Conservation (phyloP, 352 stramenopile species). For the Phytophthora constricta region DNA sequence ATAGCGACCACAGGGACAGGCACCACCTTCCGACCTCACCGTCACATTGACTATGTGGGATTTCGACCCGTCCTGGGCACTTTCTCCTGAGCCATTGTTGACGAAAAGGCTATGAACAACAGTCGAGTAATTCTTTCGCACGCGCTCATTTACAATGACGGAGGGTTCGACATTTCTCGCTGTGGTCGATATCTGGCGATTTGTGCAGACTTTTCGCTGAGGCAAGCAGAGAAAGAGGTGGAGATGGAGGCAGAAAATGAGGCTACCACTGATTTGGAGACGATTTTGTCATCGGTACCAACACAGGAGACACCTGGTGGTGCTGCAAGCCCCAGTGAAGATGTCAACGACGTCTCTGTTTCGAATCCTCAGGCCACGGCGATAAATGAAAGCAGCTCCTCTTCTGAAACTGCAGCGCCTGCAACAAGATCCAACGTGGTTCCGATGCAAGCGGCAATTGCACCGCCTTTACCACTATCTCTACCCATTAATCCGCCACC, state of each 20-base stretch:
- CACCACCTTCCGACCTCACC: conserved; percentile 85
- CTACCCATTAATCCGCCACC: conserved; percentile 43
- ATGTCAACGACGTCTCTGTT: conserved; percentile 68
- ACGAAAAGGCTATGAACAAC: conserved; percentile 89
- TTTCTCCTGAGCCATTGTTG: conserved; percentile 71
- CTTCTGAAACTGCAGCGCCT: conserved; percentile 23
- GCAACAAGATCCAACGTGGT: conserved; percentile 8
- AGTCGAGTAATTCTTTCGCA: conserved; percentile 88
- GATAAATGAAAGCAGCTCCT: conserved; percentile 49
- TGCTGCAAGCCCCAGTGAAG: conserved; percentile 62
- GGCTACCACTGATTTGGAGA: conserved; percentile 73
- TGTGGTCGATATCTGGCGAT: conserved; percentile 95
- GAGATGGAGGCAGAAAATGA: conserved; percentile 84
- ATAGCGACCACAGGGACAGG: conserved; percentile 78
- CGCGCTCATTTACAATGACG: conserved; percentile 97
- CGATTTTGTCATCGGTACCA: conserved; percentile 66
- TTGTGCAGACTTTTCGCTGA: conserved; percentile 94
- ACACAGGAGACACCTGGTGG: conserved; percentile 64
- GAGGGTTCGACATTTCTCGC: conserved; percentile 96
- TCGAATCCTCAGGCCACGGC: conserved; percentile 42
- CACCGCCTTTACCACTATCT: conserved; percentile 38
- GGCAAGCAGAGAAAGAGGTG: conserved; percentile 88
- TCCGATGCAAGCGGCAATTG: conserved; percentile 13
- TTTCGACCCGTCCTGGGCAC: conserved; percentile 89
- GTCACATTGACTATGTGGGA: conserved; percentile 96